Conservation (phyloP, 169 alveolate genomes). For the Plasmodium coatneyi region DNA sequence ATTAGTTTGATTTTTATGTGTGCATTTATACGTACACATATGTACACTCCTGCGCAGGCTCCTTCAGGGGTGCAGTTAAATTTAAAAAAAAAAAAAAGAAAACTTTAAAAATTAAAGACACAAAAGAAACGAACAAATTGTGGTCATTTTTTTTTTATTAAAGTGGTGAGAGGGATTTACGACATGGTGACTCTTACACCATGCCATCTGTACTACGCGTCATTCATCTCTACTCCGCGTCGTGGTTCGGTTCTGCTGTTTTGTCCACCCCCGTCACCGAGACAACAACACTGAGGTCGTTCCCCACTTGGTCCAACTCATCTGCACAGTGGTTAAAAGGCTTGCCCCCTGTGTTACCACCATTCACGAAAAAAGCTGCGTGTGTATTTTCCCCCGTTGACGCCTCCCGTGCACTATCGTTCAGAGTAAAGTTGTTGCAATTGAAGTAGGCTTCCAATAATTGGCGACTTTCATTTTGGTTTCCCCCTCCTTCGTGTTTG, state of each 20-base stretch:
- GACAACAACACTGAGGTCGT: not conserved
- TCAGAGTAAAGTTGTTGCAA: constrained; percentile 6
- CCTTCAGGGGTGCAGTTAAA: not conserved
- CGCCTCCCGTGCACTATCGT: constrained; percentile 1
- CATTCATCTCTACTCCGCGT: not conserved
- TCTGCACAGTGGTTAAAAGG: not conserved
- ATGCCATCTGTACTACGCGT: not conserved
- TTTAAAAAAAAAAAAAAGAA: not conserved
- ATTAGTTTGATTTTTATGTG: not conserved
- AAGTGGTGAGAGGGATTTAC: not conserved
- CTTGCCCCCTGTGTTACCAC: not conserved
- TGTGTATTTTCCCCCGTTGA: not conserved
- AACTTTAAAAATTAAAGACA: not conserved
- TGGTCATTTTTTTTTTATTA: not conserved
- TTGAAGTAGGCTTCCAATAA: constrained; percentile 26
- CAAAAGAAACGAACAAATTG: not conserved
- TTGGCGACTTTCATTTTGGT: constrained; percentile 5
- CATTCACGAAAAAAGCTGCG: constrained; percentile 34
- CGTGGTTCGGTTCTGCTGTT: not conserved
- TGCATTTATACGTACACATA: not conserved
- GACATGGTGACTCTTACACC: not conserved
- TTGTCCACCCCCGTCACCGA: not conserved
- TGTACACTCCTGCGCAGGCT: not conserved
- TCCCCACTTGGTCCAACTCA: not conserved
- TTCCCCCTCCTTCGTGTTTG: not conserved